phyloP scores from a whole-genome alignment of 768 basidiomycete species.

The Scleroderma citrinum region DNA sequence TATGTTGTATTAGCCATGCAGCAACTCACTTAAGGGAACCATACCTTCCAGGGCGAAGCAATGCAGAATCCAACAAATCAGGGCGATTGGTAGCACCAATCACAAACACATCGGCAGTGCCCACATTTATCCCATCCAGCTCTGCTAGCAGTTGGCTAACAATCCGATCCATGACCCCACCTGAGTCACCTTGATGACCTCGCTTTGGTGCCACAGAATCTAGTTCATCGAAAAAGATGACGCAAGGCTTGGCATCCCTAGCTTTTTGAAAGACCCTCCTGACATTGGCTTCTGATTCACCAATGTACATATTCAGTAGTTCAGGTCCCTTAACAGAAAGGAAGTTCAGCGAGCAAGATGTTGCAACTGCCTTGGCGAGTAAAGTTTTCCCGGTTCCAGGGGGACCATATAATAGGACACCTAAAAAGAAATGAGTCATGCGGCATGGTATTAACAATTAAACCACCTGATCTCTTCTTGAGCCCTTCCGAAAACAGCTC shows the following conservation, averaged over 20 bases:
- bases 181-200: slow-evolving; percentile 93
- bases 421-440: slow-evolving; percentile 30
- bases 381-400: slow-evolving; percentile 96
- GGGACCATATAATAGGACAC: slow-evolving; percentile 88
- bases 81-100: slow-evolving; percentile 96
- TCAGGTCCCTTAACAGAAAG: slow-evolving; percentile 98
- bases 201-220: slow-evolving; percentile 93
- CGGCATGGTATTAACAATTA: background rate
- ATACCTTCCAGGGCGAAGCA: slow-evolving; percentile 83
- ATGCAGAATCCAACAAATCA: slow-evolving; percentile 83
- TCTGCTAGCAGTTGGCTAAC: slow-evolving; percentile 93
- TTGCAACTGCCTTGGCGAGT: slow-evolving; percentile 94
- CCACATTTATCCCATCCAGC: slow-evolving; percentile 80
- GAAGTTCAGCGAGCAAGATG: slow-evolving; percentile 91
- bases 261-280: slow-evolving; percentile 88
- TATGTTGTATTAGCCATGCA: slow-evolving; percentile 21
- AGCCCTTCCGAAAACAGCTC: slow-evolving; percentile 86
- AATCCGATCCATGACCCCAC: slow-evolving; percentile 97
- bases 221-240: slow-evolving; percentile 95
- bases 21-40: slow-evolving; percentile 9
- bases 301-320: slow-evolving; percentile 96
- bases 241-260: slow-evolving; percentile 87
- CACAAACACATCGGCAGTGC: slow-evolving; percentile 77
- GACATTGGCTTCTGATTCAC: slow-evolving; percentile 97
- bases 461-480: slow-evolving; percentile 88